Evolutionary conservation across 352 stramenopile genomes (phyloP).

Genomic region (Globisporangium polare): DNA sequence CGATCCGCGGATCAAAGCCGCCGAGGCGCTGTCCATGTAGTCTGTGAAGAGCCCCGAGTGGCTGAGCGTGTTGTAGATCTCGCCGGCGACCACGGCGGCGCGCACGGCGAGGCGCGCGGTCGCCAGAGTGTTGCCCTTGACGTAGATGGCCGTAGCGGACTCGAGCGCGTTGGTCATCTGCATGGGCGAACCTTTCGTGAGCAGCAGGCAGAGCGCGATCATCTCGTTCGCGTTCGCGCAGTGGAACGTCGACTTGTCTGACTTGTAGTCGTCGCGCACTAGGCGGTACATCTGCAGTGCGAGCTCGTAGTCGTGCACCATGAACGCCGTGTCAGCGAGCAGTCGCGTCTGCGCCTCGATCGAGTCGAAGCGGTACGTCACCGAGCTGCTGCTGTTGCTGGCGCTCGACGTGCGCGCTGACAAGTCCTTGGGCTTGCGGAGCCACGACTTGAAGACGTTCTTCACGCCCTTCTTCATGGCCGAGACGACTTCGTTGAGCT

Average conservation of each 20-base stretch:
- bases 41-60: constrained; percentile 77
- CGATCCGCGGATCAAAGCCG: constrained; percentile 76
- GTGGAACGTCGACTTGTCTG: constrained; percentile 83
- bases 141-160: constrained; percentile 56
- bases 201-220: constrained; percentile 80
- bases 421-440: constrained; percentile 86
- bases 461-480: constrained; percentile 91
- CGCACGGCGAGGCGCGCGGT: constrained; percentile 61
- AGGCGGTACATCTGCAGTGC: constrained; percentile 89
- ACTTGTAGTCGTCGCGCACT: constrained; percentile 89
- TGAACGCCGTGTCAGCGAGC: constrained; percentile 87
- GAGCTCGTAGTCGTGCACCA: constrained; percentile 88
- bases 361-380: constrained; percentile 75
- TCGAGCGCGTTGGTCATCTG: constrained; percentile 86
- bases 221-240: constrained; percentile 85
- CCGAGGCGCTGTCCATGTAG: constrained; percentile 84
- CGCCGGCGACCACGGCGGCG: constrained; percentile 65
- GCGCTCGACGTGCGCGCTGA: constrained; percentile 21
- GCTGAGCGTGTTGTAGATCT: constrained; percentile 76
- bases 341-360: constrained; percentile 89
- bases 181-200: constrained; percentile 73
- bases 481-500: constrained; percentile 86
- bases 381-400: constrained; percentile 10
- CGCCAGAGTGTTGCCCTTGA: constrained; percentile 41
- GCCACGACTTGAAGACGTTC: constrained; percentile 90